These are phyloP conservation scores for Podaxis carcinomalis DNA, from an alignment of 768 basidiomycete genomes.

Conservation along the genomic window DNA sequence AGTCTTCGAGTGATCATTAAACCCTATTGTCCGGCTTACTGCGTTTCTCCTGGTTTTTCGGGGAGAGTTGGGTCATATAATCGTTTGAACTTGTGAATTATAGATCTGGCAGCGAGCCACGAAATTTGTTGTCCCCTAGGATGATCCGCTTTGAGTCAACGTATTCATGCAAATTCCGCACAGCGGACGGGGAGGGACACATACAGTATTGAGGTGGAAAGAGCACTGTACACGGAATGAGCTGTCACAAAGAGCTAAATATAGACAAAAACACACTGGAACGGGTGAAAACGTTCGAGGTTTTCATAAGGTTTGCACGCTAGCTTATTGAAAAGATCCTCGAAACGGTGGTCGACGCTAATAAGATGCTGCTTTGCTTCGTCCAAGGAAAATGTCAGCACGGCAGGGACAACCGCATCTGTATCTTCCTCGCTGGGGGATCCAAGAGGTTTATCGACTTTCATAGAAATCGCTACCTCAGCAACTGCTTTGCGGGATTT, in stretches of 20 bases:
- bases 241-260: background rate
- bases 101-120: slow-evolving; percentile 82
- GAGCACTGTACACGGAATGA: slow-evolving; percentile 39
- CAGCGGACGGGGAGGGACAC: slow-evolving; percentile 15
- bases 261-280: slow-evolving; percentile 43
- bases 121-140: slow-evolving; percentile 76
- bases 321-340: slow-evolving; percentile 57
- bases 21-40: background rate
- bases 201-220: slow-evolving; percentile 71
- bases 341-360: slow-evolving; percentile 64
- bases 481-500: background rate
- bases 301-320: slow-evolving; percentile 75
- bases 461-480: slow-evolving; percentile 14
- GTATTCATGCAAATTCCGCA: background rate
- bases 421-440: slow-evolving; percentile 13
- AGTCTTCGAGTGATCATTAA: background rate
- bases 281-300: slow-evolving; percentile 76
- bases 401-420: slow-evolving; percentile 54
- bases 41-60: slow-evolving; percentile 37
- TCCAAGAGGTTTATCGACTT: slow-evolving; percentile 8
- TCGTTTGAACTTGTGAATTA: slow-evolving; percentile 74
- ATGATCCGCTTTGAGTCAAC: background rate
- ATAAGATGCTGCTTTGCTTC: slow-evolving; percentile 73
- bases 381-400: slow-evolving; percentile 72
- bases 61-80: slow-evolving; percentile 73